Evolutionary conservation across 2,329 filamentous ascomycete species (phyloP), one percentile per base, ranked within the genome.

Genomic region (Ophiosphaerella herpotricha): DNA sequence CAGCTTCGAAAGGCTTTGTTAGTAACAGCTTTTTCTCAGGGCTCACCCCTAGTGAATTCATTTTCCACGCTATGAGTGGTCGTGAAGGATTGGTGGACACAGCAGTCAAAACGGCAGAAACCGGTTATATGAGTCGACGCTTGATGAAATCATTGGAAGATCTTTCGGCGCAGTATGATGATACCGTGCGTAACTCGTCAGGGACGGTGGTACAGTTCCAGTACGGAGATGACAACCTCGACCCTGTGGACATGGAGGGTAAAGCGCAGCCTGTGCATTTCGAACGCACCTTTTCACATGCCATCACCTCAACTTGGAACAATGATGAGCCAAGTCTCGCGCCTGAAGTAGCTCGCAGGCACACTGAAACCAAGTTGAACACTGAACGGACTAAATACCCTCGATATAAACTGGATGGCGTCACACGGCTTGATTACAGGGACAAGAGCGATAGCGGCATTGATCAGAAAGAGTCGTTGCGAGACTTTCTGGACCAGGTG

Each of bases 61-160:
- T 97, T 49, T 97, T 99, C 76, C 94, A 99, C 83, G 94, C 94
- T 60, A 97, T 97, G 77, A 96, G 91, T 65, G 94, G 94, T 64
- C 89, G 94, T 85, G 94, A 97, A 84, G 94, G 94, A 85, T 79
- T 99, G 60, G 92, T 99, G 67, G 94, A 99, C 83, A 99, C 94
- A 2, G 94, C 94, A 54, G 94, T 97, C 77, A 99, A 99, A 79
- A 99, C 94, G 45, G 94, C 94, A 45, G 94, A 99, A 74, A 99
- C 94, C 9, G 94, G 94, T 58, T 99, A 99, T 77, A 99, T 99
- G 94, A 97, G 93, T 56, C 87, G 94, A 76, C 87, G 94, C 61
- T 74, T 99, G 70, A 99, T 99, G 93, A 99, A 99, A 75, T 96
- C 91, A 3, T 77, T 99, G 41, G 94, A 99, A 71, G 94, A 99